A percentile compares a stretch with the other conserved stretches of the same genome.
These are phyloP conservation scores for Candida insectalens DNA, from an alignment of 805 yeast species.

Conservation along the genomic window DNA sequence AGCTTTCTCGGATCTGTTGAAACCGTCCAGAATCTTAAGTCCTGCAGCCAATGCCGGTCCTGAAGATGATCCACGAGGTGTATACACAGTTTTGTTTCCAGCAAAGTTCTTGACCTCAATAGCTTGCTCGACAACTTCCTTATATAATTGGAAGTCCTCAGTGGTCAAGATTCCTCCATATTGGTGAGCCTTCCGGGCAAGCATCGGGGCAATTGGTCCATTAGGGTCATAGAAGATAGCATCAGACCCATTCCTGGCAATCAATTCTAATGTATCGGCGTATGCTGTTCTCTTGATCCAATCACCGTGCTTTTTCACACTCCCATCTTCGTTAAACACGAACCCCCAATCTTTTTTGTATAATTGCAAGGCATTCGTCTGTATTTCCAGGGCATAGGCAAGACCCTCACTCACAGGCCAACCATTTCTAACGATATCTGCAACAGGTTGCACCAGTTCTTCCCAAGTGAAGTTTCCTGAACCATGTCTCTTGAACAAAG, in stretches of 20 bases:
- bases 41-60: constrained; percentile 81
- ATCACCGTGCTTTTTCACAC: constrained; percentile 44
- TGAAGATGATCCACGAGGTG: constrained; percentile 66
- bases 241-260: constrained; percentile 71
- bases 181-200: constrained; percentile 39
- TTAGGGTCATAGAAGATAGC: constrained; percentile 77
- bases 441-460: constrained; percentile 68
- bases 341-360: constrained; percentile 45
- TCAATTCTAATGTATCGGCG: constrained; percentile 55
- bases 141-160: constrained; percentile 60
- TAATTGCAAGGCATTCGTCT: constrained; percentile 22
- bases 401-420: constrained; percentile 42
- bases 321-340: constrained; percentile 28
- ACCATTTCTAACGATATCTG: constrained; percentile 54
- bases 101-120: constrained; percentile 29
- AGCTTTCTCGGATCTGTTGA: constrained; percentile 21
- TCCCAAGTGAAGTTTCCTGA: constrained; percentile 67
- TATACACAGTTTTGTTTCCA: constrained; percentile 29
- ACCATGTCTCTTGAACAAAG: constrained; percentile 49
- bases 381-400: constrained; percentile 30
- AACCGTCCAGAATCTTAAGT: constrained; percentile 48
- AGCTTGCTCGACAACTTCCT: constrained; percentile 38
- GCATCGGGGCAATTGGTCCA: constrained; percentile 58
- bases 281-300: constrained; percentile 44
- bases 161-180: constrained; percentile 59